Evolutionary conservation across 208 protist genomes (phyloP), one percentile per base, ranked within the genome.

Genomic region (Plasmodiophora brassicae): DNA sequence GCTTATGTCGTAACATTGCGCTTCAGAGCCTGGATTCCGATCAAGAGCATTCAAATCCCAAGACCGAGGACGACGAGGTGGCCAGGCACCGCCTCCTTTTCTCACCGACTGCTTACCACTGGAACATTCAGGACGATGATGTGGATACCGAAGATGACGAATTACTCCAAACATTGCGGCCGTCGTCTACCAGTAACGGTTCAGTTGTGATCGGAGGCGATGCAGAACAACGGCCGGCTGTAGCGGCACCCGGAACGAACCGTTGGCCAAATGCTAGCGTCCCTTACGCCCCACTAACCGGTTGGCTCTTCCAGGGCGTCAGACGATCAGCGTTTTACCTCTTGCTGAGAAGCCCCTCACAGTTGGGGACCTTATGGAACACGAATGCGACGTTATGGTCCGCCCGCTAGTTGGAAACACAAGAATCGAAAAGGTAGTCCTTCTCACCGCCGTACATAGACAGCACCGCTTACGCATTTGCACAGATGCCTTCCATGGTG

Each of bases 321-420:
- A 78, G n/a, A 32, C 65, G n/a, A 78, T 78, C n/a, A 78, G 65
- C 41, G 32, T 44, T 32, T 14, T 78, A 44, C 65, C 65, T 44
- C 41, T 32, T 5, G 65, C 5, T 44, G n/a, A 5, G n/a, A 32
- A 5, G 20, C 41, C n/a, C 32, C 41, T 78, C 10, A 32, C 65
- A 78, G 41, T 78, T 78, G 14, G 41, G n/a, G 65, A 78, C 5
- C n/a, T 78, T 14, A 78, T 78, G 14, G 65, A 78, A 32, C 65
- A 78, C n/a, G 65, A 78, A 78, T 78, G 65, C 65, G 65, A 78
- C 65, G n/a, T 78, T 32, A 78, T 78, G 65, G 65, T 78, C 5
- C 32, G 65, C 10, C 65, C 65, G 5, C n/a, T 78, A 38, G 65
- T 78, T 5, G 65, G 65, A 78, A 78, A 78, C 65, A 5, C n/a